These are phyloP conservation scores for Purpureocillium takamizusanense DNA, from an alignment of 2,329 filamentous ascomycete species.

Conservation along the genomic window DNA sequence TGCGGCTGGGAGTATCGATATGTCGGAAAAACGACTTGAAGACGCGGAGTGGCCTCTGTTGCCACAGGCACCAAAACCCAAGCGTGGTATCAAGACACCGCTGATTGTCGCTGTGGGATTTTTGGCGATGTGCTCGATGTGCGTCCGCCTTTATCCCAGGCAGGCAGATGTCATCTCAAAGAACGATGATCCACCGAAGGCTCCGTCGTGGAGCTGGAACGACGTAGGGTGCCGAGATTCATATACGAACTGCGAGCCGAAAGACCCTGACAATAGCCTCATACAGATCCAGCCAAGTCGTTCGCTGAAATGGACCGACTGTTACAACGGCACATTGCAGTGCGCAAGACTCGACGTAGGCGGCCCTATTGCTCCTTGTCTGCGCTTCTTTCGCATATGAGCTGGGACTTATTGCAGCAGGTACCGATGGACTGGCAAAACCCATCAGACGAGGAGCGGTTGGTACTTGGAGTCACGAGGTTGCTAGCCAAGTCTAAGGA, in stretches of 20 bases:
- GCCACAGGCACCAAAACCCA: not conserved
- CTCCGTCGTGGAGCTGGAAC: conserved; percentile 15
- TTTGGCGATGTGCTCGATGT: conserved; percentile 9
- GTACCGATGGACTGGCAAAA: conserved; percentile 26
- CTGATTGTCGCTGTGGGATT: conserved; percentile 8
- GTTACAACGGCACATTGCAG: conserved; percentile 11
- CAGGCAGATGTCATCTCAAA: too few species aligned
- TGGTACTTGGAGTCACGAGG: conserved; percentile 21
- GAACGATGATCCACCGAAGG: not conserved
- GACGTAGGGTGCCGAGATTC: conserved; percentile 13
- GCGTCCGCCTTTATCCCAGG: not conserved
- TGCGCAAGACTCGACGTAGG: conserved; percentile 23
- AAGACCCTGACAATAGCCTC: not conserved
- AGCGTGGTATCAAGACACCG: conserved; percentile 1
- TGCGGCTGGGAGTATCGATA: not conserved
- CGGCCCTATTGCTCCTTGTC: too few species aligned
- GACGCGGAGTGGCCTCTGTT: not conserved
- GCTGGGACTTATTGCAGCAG: conserved; percentile 6
- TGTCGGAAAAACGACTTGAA: not conserved
- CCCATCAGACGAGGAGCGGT: conserved; percentile 15
- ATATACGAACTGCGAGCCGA: not conserved
- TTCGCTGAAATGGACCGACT: conserved; percentile 7
- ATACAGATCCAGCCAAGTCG: conserved; percentile 22
- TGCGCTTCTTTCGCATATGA: too few species aligned
- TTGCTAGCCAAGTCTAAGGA: conserved; percentile 19